Conservation (phyloP, 2,329 filamentous ascomycete genomes). For the Aciculosporium take region DNA sequence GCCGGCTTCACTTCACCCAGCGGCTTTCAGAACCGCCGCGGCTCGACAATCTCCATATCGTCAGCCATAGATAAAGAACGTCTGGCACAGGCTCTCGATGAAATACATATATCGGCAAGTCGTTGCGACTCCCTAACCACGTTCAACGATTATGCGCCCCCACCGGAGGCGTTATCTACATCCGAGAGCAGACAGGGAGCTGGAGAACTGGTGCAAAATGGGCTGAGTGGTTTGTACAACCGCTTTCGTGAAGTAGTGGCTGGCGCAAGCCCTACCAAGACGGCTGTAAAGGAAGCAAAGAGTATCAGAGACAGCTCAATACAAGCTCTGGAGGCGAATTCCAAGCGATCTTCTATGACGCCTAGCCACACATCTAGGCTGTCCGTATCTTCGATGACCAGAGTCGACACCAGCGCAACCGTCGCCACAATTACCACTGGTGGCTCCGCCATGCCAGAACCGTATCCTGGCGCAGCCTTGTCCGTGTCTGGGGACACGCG, state of each 20-base stretch:
- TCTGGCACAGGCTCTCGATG: constrained; percentile 63
- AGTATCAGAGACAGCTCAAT: constrained; percentile 22
- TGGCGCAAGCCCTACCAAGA: constrained; percentile 36
- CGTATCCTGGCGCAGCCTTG: constrained; percentile 22
- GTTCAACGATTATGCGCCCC: constrained; percentile 81
- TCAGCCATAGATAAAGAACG: constrained; percentile 51
- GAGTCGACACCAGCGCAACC: constrained; percentile 24
- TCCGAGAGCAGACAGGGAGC: constrained; percentile 56
- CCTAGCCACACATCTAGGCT: constrained; percentile 27
- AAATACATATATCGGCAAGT: constrained; percentile 81
- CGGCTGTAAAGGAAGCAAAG: constrained; percentile 19
- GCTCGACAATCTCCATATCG: constrained; percentile 27
- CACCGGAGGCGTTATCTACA: constrained; percentile 41
- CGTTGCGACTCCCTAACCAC: constrained; percentile 74
- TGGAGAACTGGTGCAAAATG: constrained; percentile 66
- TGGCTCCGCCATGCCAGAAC: constrained; percentile 18
- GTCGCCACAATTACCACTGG: constrained; percentile 18
- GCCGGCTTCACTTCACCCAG: constrained; percentile 15
- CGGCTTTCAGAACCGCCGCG: constrained; percentile 21
- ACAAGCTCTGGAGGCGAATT: constrained; percentile 17
- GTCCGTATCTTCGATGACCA: constrained; percentile 25
- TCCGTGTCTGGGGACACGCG: constrained; percentile 24
- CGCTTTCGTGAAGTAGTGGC: constrained; percentile 73
- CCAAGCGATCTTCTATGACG: constrained; percentile 28
- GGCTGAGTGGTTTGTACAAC: constrained; percentile 78